phyloP scores from a whole-genome alignment of 2,329 filamentous ascomycete genomes.

The Fusarium sp. region DNA sequence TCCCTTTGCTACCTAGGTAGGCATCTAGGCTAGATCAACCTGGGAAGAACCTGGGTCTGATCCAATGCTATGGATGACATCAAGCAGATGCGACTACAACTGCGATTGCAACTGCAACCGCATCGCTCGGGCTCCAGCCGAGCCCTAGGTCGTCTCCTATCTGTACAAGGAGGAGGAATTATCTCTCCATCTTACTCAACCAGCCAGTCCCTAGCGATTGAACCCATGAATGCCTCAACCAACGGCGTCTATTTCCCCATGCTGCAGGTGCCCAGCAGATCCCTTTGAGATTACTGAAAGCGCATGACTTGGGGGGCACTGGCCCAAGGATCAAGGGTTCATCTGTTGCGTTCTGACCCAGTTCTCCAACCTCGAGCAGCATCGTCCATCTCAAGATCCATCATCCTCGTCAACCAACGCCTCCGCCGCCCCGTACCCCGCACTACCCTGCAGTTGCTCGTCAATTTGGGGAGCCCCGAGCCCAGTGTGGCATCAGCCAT shows the following conservation, averaged over 20 bases:
- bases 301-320: not conserved
- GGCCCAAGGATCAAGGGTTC: conserved; percentile 8
- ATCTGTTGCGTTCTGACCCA: conserved; percentile 3
- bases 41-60: not conserved
- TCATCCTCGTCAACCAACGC: conserved; percentile 1
- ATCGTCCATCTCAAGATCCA: conserved; percentile 19
- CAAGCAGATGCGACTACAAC: not conserved
- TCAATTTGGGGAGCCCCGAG: not conserved
- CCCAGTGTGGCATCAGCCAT: conserved; percentile 25
- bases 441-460: conserved; percentile 17
- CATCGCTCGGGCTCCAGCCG: not conserved
- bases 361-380: conserved; percentile 12
- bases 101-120: not conserved
- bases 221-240: not conserved
- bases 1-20: not conserved
- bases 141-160: not conserved
- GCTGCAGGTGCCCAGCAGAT: conserved; percentile 2
- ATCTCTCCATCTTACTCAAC: conserved; percentile 3
- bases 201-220: not conserved
- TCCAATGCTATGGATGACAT: not conserved
- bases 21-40: not conserved
- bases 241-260: not conserved
- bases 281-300: not conserved
- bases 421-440: conserved; percentile 23
- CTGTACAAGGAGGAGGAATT: not conserved